Percentiles rank a stretch among this genome's conserved stretches.
These are phyloP conservation scores for Ramaria sp. DNA, from an alignment of 768 basidiomycete genomes.

Conservation along the genomic window DNA sequence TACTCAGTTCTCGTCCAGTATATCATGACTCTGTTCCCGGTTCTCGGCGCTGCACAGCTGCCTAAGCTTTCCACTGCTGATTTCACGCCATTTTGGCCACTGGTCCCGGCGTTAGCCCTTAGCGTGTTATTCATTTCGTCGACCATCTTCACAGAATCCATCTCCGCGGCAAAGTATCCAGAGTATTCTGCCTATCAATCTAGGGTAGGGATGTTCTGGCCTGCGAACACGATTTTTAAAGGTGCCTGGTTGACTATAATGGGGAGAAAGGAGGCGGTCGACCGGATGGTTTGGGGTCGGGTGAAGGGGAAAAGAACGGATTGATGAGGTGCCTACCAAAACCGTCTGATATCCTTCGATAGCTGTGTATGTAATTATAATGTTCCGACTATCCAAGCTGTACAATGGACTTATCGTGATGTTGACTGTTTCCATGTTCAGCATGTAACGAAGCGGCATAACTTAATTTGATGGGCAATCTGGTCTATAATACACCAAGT, in stretches of 20 bases:
- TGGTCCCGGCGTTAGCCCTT: slow-evolving; percentile 51
- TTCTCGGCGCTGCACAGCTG: slow-evolving; percentile 28
- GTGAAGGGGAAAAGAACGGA: slow-evolving; percentile 13
- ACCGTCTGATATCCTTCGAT: neutral
- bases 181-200: slow-evolving; percentile 62
- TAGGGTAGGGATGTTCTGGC: slow-evolving; percentile 75
- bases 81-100: slow-evolving; percentile 21
- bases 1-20: slow-evolving; percentile 29
- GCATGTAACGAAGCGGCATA: too few species aligned
- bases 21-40: slow-evolving; percentile 55
- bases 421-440: too few species aligned
- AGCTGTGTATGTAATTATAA: too few species aligned
- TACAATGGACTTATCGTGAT: too few species aligned
- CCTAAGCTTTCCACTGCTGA: slow-evolving; percentile 15
- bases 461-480: too few species aligned
- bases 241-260: slow-evolving; percentile 27
- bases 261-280: slow-evolving; percentile 28
- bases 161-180: slow-evolving; percentile 67
- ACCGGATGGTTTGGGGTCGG: slow-evolving; percentile 35
- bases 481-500: too few species aligned
- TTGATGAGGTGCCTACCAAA: neutral
- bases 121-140: slow-evolving; percentile 68
- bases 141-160: slow-evolving; percentile 71
- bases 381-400: too few species aligned
- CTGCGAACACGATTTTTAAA: slow-evolving; percentile 35